Evolutionary conservation across 495 filamentous ascomycete species (phyloP), one percentile per base, ranked within the genome.

Genomic region (Xylaria flabelliformis): DNA sequence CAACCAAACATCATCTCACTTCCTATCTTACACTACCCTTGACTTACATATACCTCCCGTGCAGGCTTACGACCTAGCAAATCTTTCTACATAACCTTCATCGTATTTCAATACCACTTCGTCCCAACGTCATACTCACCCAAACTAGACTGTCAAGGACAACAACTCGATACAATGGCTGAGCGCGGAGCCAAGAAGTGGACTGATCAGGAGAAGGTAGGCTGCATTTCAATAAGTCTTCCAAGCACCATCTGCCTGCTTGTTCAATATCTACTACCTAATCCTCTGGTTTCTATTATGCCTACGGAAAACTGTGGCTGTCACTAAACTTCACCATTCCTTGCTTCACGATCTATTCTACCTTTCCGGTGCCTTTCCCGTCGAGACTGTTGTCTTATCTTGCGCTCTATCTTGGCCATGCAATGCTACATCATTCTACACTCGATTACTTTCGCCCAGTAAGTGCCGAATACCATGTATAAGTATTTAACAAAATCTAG

Each of bases 181-280:
- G 46, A 64, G 0, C 21, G 10, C 12, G n/a, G 32, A 36, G 10
- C 17, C 17, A 64, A 59, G 32, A 62, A 58, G 34, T 84, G 83
- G 82, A 77, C 77, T 5, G 74, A 82, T 8, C 69, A 73, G 4
- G 82, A 85, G 72, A 83, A 81, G 77, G 83, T 81, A 72, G 64
- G 74, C 73, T 56, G 0, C 1, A 36, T 21, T 34, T 4, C 34
- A 59, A 42, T 24, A 2, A 32, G 17, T 34, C 1, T 29, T n/a
- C 67, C 0, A 36, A 26, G 10, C 21, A 32, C 41, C 3, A 3
- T 46, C 53, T 36, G 4, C 24, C 17, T 8, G 8, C 39, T 10
- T 41, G 8, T 1, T 41, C 21, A 32, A 26, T 2, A 7, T 46
- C 53, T 36, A 4, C 13, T 1, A 21, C 32, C 24, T 26, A 12